phyloP scores from a whole-genome alignment of 805 yeast genomes.

The Candida maris region DNA sequence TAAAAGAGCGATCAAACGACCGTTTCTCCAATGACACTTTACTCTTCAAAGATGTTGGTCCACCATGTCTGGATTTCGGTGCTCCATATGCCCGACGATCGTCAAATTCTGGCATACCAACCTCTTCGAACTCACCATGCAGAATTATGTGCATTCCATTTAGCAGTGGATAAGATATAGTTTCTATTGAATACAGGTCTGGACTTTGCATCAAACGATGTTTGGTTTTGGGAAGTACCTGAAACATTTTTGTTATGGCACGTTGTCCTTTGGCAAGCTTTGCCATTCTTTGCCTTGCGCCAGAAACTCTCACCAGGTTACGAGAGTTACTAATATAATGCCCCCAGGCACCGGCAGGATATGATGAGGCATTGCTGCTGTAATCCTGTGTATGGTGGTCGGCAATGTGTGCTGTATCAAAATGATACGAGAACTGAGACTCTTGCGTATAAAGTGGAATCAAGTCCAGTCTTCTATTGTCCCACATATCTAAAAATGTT shows the following conservation, averaged over 20 bases:
- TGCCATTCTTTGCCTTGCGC: slow-evolving; percentile 49
- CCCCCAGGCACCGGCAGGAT: slow-evolving; percentile 44
- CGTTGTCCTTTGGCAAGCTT: slow-evolving; percentile 69
- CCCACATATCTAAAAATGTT: slow-evolving; percentile 79
- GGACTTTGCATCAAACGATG: slow-evolving; percentile 69
- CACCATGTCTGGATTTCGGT: slow-evolving; percentile 11
- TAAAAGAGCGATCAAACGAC: slow-evolving; percentile 81
- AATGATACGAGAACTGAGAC: slow-evolving; percentile 80
- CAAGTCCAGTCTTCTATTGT: slow-evolving; percentile 66
- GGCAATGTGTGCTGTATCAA: slow-evolving; percentile 56
- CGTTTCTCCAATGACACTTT: slow-evolving; percentile 48
- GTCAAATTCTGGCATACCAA: slow-evolving; percentile 45
- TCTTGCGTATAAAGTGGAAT: slow-evolving; percentile 71
- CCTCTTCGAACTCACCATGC: slow-evolving; percentile 84
- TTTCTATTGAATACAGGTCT: slow-evolving; percentile 68
- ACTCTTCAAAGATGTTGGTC: slow-evolving; percentile 9
- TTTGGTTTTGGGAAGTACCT: slow-evolving; percentile 69
- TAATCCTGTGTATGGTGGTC: slow-evolving; percentile 16
- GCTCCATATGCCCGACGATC: slow-evolving; percentile 2
- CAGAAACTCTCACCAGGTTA: slow-evolving; percentile 63
- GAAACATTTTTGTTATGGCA: slow-evolving; percentile 57
- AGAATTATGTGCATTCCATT: slow-evolving; percentile 73
- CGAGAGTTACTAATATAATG: slow-evolving; percentile 71
- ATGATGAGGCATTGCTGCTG: slow-evolving; percentile 8
- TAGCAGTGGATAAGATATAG: slow-evolving; percentile 65